Evolutionary conservation across 768 basidiomycete genomes (phyloP), one percentile per base, ranked within the genome.

Genomic region (Pleurotus sapidus): DNA sequence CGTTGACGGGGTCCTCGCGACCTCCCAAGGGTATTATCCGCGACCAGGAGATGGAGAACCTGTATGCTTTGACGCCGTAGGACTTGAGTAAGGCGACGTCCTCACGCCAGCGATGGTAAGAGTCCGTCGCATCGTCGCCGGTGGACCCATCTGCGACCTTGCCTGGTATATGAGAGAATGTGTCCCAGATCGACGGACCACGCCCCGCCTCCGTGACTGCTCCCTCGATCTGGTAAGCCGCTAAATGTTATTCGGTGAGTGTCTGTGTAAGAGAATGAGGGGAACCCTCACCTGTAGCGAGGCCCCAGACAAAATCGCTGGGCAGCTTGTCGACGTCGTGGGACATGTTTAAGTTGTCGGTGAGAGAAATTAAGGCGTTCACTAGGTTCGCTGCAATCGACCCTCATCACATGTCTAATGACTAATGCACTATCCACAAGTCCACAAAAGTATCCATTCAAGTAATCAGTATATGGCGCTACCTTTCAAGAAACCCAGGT

Each of bases 11-110:
- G 64, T 89, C 88, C 57, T 81, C 73, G 20, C 80, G 73, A 6
- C 87, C 86, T 6, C 83, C 83, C 7, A 81, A 71, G 3, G 88
- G 88, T 48, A 91, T 85, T 61, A 91, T 77, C 40, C 89, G 76
- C 3, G 83, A 80, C 90, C 88, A 91, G 2, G 88, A 78, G 38
- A 92, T 71, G 5, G 87, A 89, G 70, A 92, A 89, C 18, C 88
- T 79, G 70, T 90, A 91, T 1, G 86, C 75, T 58, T 86, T 88
- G 23, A 84, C 86, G 37, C 87, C 86, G 59, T 88, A 87, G 20
- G 73, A 64, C 48, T 77, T 78, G 56, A 92, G 72, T 12, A 91
- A 76, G 17, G 78, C 78, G 15, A 89, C 70, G 64, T 90, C 88
- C 55, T 86, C 82, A 57, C 77, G 76, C 84, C 84, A 90, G 55